Conservation (phyloP, 495 filamentous ascomycete species). For the Daldinia concentrica region DNA sequence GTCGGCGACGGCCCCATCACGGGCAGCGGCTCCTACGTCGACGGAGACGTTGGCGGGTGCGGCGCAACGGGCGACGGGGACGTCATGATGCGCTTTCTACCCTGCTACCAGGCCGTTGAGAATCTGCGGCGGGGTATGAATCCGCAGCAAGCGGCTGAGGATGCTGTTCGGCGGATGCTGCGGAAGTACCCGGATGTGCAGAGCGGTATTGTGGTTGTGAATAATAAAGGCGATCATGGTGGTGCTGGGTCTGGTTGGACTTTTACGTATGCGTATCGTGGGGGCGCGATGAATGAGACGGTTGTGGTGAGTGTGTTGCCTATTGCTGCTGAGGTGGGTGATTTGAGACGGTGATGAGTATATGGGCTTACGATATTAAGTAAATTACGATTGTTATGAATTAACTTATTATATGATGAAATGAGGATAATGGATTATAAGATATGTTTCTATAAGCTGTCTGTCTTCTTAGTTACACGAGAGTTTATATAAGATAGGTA, state of each 20-base stretch:
- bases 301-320: constrained; percentile 53
- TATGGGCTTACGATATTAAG: background rate
- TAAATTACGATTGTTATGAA: background rate
- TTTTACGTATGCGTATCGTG: constrained; percentile 57
- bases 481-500: no score
- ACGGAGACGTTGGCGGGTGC: constrained; percentile 59
- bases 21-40: constrained; percentile 60
- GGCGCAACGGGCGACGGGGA: constrained; percentile 62
- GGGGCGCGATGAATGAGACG: constrained; percentile 54
- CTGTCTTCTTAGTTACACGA: no score
- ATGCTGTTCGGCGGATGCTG: constrained; percentile 57
- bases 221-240: constrained; percentile 53
- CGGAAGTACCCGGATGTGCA: constrained; percentile 52
- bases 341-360: constrained; percentile 15
- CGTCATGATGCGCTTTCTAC: constrained; percentile 62
- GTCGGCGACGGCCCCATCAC: constrained; percentile 61
- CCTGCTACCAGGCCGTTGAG: constrained; percentile 62
- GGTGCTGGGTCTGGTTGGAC: constrained; percentile 59
- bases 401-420: no score
- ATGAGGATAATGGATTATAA: no score
- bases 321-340: constrained; percentile 14
- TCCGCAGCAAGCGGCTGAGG: constrained; percentile 54
- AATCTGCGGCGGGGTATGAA: constrained; percentile 55
- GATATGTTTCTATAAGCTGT: no score
- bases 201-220: constrained; percentile 58